Percentiles rank a stretch among this genome's conserved stretches.
phyloP scores from a whole-genome alignment of 1,284 basidiomycete genomes.

The Gastroboletus turbinatus region DNA sequence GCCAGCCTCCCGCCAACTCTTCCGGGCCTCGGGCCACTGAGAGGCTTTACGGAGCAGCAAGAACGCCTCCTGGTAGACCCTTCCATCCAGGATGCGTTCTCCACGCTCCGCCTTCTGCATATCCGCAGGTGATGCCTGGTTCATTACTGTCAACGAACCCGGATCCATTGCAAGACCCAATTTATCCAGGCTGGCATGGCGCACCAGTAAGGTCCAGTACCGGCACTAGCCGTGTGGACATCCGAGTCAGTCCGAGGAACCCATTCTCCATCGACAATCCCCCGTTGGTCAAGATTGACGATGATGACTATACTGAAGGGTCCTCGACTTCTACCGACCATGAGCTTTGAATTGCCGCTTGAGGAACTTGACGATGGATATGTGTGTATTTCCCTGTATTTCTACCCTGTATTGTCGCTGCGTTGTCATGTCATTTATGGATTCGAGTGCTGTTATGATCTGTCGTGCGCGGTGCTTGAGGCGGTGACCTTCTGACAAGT shows the following conservation, averaged over 20 bases:
- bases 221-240: background rate
- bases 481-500: no score
- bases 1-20: background rate
- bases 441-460: background rate
- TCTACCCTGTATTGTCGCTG: background rate
- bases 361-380: background rate
- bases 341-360: background rate
- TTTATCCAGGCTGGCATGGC: background rate
- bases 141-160: constrained; percentile 14
- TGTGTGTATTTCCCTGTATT: background rate
- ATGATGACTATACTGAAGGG: background rate
- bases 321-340: background rate
- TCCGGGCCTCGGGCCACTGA: background rate
- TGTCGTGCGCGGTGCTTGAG: background rate
- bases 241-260: constrained; percentile 6
- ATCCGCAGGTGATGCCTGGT: constrained; percentile 34
- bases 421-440: background rate
- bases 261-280: constrained; percentile 1
- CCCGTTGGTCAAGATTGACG: constrained; percentile 6
- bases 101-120: constrained; percentile 26
- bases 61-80: background rate
- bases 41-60: background rate
- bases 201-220: background rate
- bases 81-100: constrained; percentile 8
- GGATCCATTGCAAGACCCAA: background rate